Evolutionary conservation across 2,329 filamentous ascomycete species (phyloP).

Genomic region (Cadophora malorum): DNA sequence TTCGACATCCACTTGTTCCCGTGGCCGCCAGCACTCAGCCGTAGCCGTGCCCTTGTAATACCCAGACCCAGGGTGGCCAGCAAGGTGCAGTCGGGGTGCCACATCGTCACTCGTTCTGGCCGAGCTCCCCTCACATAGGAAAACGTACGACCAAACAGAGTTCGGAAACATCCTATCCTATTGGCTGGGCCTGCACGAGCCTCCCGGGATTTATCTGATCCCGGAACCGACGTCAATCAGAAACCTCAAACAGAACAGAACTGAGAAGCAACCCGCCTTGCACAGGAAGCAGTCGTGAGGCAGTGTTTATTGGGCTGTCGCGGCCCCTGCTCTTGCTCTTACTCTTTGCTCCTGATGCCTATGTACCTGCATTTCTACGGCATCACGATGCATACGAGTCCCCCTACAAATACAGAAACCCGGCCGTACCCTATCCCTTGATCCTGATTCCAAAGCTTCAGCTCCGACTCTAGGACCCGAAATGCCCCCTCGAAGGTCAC

Average conservation of each 20-base stretch:
- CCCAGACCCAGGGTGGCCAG: too few relatives aligned
- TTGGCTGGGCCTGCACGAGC: conserved; percentile 10
- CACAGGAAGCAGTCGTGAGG: not conserved
- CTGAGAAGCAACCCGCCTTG: not conserved
- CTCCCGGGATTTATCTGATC: not conserved
- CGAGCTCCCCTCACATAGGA: too few relatives aligned
- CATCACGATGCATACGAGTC: conserved; percentile 24
- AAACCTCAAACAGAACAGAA: not conserved
- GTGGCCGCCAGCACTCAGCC: too few relatives aligned
- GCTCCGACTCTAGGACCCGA: conserved; percentile 13
- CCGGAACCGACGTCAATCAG: conserved; percentile 17
- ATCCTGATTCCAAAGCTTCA: conserved; percentile 12
- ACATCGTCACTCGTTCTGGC: not conserved
- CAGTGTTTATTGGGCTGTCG: conserved; percentile 13
- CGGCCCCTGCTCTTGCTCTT: not conserved
- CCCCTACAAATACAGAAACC: conserved; percentile 4
- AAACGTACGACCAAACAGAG: conserved; percentile 1
- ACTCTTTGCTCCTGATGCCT: not conserved
- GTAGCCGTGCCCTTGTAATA: too few relatives aligned
- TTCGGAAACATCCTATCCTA: not conserved
- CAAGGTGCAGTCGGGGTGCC: not conserved
- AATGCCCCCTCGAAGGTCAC: conserved; percentile 70
- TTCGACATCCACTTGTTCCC: too few relatives aligned
- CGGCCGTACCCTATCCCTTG: conserved; percentile 20
- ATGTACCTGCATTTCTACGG: conserved; percentile 4